Evolutionary conservation across 495 filamentous ascomycete species (phyloP), one percentile per base, ranked within the genome.

Genomic region (Aspergillus cavernicola): DNA sequence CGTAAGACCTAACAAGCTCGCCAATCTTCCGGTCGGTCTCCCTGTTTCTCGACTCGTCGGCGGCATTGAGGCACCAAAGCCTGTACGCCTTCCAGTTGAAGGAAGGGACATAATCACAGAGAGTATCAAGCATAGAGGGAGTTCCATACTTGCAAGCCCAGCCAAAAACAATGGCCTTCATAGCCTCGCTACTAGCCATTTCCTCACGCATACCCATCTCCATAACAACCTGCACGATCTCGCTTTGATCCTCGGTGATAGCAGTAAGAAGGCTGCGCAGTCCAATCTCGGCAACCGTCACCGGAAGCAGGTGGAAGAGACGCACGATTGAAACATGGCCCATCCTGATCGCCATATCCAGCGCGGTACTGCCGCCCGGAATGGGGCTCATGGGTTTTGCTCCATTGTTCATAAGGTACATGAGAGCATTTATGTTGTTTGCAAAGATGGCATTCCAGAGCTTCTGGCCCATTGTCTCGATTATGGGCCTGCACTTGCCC

Each of bases 81-180:
- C 15, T 22, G 12, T 47, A 47, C 3, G 29, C 44, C 12, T n/a
- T 33, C 44, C 44, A 47, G 31, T 31, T 47, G 13, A 47, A 47
- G 16, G 10, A 36, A 2, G 44, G 44, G 9, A 31, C 44, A 15
- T 36, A 8, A 10, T 32, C 31, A 19, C 12, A 13, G 0, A 47
- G 29, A 8, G 31, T 35, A 24, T 47, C 31, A 1, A 47, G 10
- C 31, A 47, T 47, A 7, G 11, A 18, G 2, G 31, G 16, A 15
- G 18, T 36, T 1, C 46, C 46, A 26, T 50, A 19, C 23, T 29
- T 35, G 35, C 33, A 37, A 11, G 15, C 20, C 4, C 8, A 15
- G 2, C 46, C 46, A 16, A 28, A 50, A 22, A 39, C 19, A 26
- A 47, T 24, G 18, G 18, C 31, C 29, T 33, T 47, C 31, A 22